Evolutionary conservation across 108 stramenopile species (phyloP), one percentile per base, ranked within the genome.

Genomic region (Cylindrotheca fusiformis): DNA sequence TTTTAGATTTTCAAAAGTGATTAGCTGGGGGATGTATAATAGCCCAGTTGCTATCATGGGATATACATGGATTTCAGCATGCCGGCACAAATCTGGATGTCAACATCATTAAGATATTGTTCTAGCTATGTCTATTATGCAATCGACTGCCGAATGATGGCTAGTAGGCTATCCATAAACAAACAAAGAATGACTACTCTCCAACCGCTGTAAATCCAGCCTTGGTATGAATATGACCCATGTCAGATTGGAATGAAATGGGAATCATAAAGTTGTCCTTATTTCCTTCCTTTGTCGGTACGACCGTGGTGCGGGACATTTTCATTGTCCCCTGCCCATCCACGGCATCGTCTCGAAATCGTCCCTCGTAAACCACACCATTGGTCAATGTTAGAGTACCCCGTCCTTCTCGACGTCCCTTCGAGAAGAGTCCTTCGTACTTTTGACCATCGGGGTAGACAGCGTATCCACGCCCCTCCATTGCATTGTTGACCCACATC

Each of bases 261-360:
- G 92, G 92, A 54, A 94, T 88, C 88, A 94, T 90, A 73, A 87
- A 90, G 62, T 94, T 87, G 47, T 64, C 53, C 68, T 88, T 75
- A 4, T 58, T 53, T 46, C 50, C 62, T 19, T 69, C 50, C 10
- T 68, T 45, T 21, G 52, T 60, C 3, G 86, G 86, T 52, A 90
- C 84, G 24, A 82, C 73, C 8, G 81, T 83, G 53, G 78, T 72
- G 6, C 69, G 68, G 23, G 72, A 70, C 79, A 96, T 86, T 67
- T 87, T 88, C 78, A 96, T 78, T 12, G 95, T 94, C 18, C 95
- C 95, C 68, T 92, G 90, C 14, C 95, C 95, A 75, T 94, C 92
- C 65, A 96, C 84, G 25, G 72, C 76, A 63, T 96, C 95, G 56
- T 96, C 90, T 29, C 84, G 84, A 69, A 96, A 96, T 47, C 95